Percentiles rank a stretch among this genome's conserved stretches.
phyloP scores from a whole-genome alignment of 768 basidiomycete species.

The Tylopilus sp. region DNA sequence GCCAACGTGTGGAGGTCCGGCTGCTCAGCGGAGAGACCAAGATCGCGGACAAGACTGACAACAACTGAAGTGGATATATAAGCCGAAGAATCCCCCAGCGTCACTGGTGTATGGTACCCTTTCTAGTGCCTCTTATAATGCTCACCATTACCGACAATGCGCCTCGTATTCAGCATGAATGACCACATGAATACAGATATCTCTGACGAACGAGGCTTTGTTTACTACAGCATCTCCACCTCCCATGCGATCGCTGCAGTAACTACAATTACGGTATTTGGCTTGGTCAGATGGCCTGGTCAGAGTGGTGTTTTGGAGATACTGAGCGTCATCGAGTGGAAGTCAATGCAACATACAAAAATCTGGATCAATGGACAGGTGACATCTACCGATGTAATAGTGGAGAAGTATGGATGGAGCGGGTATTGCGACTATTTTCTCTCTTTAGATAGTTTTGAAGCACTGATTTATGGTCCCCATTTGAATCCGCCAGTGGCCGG shows the following conservation, averaged over 20 bases:
- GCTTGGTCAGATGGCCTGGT: slow-evolving; percentile 12
- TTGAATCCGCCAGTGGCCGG: slow-evolving; percentile 29
- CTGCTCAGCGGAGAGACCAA: no score
- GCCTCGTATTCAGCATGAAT: slow-evolving; percentile 17
- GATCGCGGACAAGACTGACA: no score
- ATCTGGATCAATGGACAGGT: slow-evolving; percentile 17
- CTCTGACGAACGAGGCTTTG: slow-evolving; percentile 17
- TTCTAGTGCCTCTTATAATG: no score
- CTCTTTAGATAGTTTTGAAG: background rate
- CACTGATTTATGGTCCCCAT: background rate
- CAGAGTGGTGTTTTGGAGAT: slow-evolving; percentile 12
- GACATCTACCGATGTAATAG: slow-evolving; percentile 5
- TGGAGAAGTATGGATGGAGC: slow-evolving; percentile 12
- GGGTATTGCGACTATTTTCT: slow-evolving; percentile 21
- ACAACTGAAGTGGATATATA: no score
- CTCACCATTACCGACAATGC: no score
- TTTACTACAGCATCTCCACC: slow-evolving; percentile 20
- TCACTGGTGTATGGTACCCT: no score
- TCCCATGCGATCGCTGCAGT: slow-evolving; percentile 5
- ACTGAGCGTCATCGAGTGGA: slow-evolving; percentile 25
- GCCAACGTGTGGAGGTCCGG: no score
- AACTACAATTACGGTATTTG: slow-evolving; percentile 26
- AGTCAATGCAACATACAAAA: slow-evolving; percentile 7
- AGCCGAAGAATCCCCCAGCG: no score
- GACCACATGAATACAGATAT: slow-evolving; percentile 21